Evolutionary conservation across 345 rosid genomes (phyloP), one percentile per base, ranked within the genome.

Genomic region (Citrus australasica): DNA sequence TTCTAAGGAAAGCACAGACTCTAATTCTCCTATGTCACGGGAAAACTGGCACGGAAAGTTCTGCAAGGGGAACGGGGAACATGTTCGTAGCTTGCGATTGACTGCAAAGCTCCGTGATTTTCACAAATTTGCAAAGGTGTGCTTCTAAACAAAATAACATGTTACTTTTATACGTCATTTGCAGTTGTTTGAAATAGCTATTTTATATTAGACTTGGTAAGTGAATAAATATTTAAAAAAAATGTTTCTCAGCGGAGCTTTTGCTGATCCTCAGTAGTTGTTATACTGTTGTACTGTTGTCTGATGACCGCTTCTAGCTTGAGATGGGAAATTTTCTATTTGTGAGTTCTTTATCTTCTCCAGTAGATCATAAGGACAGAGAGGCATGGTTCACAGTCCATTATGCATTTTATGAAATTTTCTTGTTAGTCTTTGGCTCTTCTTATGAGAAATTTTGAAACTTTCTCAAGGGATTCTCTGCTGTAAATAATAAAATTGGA

Each of bases 61-160:
- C 69, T 73, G 70, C 71, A 91, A 81, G 87, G 92, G 92, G 69
- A 79, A 83, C 56, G 95, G 87, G 48, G 99, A 95, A 69, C 89
- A 89, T 77, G 81, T 87, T 67, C 93, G 92, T 56, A 88, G 92
- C 88, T 82, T 90, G 78, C 94, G 95, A 72, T 79, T 97, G 83
- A 92, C 98, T 35, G 83, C 95, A 75, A 97, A 97, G 84, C 93
- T 97, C 42, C 94, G 98, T 9, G 99, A 94, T 87, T 93, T 97
- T 76, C 95, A 94, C 76, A 97, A 97, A 83, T 89, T 82, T 87
- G 98, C 99, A 51, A 94, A 94, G 99, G 98, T 19, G 14, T 80
- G 37, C 46, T 70, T 79, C 55, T 62, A 40, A 70, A 69, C 67
- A 62, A 58, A 65, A 71, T 30, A 21, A 65, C 24, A 69, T 78